Conservation (phyloP, 2,329 filamentous ascomycete genomes). For the Aspergillus sp. region DNA sequence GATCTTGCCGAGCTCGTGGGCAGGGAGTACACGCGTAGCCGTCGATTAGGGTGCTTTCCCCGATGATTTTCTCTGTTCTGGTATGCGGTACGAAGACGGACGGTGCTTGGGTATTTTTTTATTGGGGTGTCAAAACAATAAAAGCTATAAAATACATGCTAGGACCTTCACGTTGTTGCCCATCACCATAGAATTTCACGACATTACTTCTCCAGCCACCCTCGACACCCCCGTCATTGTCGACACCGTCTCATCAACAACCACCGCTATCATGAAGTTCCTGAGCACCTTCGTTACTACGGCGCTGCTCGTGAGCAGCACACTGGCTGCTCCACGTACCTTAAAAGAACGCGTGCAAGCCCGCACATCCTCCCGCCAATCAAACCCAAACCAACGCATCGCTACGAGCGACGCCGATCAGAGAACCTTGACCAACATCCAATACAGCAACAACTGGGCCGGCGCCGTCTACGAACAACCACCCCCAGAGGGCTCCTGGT, state of each 20-base stretch:
- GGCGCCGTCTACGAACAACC: slow-evolving; percentile 48
- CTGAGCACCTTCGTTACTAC: slow-evolving; percentile 14
- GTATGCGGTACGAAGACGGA: not conserved
- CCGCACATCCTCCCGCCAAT: slow-evolving; percentile 20
- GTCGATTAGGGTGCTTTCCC: not conserved
- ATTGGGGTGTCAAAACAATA: not conserved
- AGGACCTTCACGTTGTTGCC: not conserved
- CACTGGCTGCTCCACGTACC: slow-evolving; percentile 23
- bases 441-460: slow-evolving; percentile 55
- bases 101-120: not conserved
- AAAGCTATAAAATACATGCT: not conserved
- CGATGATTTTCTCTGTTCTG: not conserved
- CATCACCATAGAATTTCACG: not conserved
- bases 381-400: slow-evolving; percentile 15
- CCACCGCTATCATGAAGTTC: slow-evolving; percentile 24
- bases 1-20: too few species aligned
- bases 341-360: slow-evolving; percentile 23
- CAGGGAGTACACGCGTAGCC: not conserved
- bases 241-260: not conserved
- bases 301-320: slow-evolving; percentile 16
- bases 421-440: slow-evolving; percentile 29
- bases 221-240: not conserved
- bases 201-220: not conserved
- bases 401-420: slow-evolving; percentile 4
- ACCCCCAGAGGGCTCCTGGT: slow-evolving; percentile 43